Evolutionary conservation across 208 protist genomes (phyloP).

Genomic region (Trypanosoma melophagium): DNA sequence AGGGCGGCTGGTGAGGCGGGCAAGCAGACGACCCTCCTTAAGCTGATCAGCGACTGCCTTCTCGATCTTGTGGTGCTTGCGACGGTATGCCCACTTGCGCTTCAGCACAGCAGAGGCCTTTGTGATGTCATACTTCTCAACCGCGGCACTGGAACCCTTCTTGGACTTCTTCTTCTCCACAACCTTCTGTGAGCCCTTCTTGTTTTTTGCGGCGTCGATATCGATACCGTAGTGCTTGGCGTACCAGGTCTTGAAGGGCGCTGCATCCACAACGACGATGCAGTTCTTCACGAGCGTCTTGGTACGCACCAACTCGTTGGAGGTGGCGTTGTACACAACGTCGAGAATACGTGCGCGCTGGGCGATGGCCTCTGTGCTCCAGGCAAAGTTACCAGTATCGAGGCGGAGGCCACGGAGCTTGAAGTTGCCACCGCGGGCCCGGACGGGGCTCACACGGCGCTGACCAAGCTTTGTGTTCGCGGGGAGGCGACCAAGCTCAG

Average conservation of each 20-base stretch:
- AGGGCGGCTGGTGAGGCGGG: constrained; percentile 96
- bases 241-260: constrained; percentile 99
- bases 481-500: constrained; percentile 96
- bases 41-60: constrained; percentile 92
- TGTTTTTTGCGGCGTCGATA: constrained; percentile 93
- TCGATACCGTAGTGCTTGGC: constrained; percentile 96
- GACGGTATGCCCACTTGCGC: constrained; percentile 79
- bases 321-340: constrained; percentile 99
- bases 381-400: constrained; percentile 98
- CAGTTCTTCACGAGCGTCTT: constrained; percentile 99
- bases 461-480: constrained; percentile 96
- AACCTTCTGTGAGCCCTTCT: constrained; percentile 39
- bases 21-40: constrained; percentile 93
- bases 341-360: constrained; percentile 96
- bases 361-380: constrained; percentile 90
- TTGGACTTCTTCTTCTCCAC: constrained; percentile 73
- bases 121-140: constrained; percentile 76
- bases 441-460: constrained; percentile 93
- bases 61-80: constrained; percentile 79
- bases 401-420: constrained; percentile 99
- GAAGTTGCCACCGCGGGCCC: constrained; percentile 97
- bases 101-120: constrained; percentile 63
- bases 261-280: constrained; percentile 97
- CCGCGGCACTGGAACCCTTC: constrained; percentile 55
- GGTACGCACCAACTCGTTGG: constrained; percentile 99